Base-by-base conservation (phyloP, 2,329 filamentous ascomycete species). In the Chaetomiaceae sp. region DNA sequence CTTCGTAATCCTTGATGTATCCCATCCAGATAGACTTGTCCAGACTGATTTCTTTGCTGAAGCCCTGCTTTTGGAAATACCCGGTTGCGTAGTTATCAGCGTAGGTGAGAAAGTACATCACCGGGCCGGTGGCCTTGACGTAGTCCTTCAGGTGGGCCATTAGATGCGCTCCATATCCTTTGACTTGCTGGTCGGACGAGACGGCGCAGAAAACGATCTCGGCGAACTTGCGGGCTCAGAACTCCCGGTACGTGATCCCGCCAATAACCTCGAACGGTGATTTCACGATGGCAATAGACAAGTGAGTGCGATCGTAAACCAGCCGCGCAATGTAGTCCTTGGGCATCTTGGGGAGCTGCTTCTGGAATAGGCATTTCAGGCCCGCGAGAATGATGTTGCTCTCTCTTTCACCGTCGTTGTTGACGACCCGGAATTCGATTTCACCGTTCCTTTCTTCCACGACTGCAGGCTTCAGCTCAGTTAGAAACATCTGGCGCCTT, bases 151-250 rank as follows among this genome's bases (percentile, higher is more conserved):
- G 73, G 66, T 99, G 93, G 2, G 88, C 91, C 93, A 99, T 99
- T 16, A 99, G 77, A 74, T 97, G 92, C 10, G 93, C 92, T 57
- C 93, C 93, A 65, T 99, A 99, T 27, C 93, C 93, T 70, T 97
- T 97, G 60, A 99, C 93, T 91, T 99, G 93, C 69, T 97, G 93
- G 64, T 97, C 93, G 0, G 89, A 95, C 47, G 87, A 95, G 61
- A 99, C 95, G 59, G 93, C 93, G 68, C 92, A 99, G 66, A 99
- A 99, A 50, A 99, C 93, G 61, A 99, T 99, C 72, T 99, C 93
- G 58, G 93, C 93, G 65, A 99, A 99, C 61, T 87, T 82, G 46
- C 92, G 87, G 50, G 85, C 85, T 63, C 91, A 89, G 71, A 99
- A 99, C 0, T 90, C 91, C 13, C 92, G 84, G 70, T 95, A 97